Base-by-base conservation (phyloP, 768 basidiomycete species). In the Lentinula raphanica region DNA sequence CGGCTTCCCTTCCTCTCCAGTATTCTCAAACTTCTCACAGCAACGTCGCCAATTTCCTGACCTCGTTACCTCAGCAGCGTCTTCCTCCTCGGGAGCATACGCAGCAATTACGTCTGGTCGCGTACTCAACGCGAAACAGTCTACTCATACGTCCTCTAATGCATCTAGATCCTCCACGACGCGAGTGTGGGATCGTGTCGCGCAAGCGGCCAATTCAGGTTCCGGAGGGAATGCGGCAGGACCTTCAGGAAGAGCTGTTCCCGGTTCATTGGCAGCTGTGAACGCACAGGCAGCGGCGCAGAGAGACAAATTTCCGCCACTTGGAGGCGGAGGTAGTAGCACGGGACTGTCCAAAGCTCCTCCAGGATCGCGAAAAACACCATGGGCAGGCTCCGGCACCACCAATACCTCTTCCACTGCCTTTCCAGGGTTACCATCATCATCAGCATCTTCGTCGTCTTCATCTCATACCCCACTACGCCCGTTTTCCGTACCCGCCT, bases 21-120 rank as follows among this genome's bases (percentile, higher is more conserved):
- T n/a, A 32, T 21, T 3, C 21, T 25, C 25, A 17, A 12, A 36
- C 27, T 29, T 63, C 23, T 57, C 21, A 13, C 60, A 94, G 90
- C 89, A 91, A 85, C 87, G 86, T 19, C 83, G 85, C 67, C 85
- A 93, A 63, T 93, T 94, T 74, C 93, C 94, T 0, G 87, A 92
- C 49, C 78, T 94, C 4, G 69, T 78, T 0, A 85, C 87, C 3
- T 75, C 78, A 3, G 69, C 79, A 0, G 86, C 88, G 8, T 74
- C 83, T 0, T 53, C 51, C 9, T 53, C 51, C 19, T 15, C 51
- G 6, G 51, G 51, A 25, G 85, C 84, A 44, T 95, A 89, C 62
- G 86, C 92, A 0, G 88, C 86, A 0, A 88, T 94, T 60, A 78
- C 91, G 3, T 84, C 86, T 25, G 93, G 92, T 5, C 85, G 90